phyloP scores from a whole-genome alignment of 2,329 filamentous ascomycete genomes.

The Aspergillus bombycis region DNA sequence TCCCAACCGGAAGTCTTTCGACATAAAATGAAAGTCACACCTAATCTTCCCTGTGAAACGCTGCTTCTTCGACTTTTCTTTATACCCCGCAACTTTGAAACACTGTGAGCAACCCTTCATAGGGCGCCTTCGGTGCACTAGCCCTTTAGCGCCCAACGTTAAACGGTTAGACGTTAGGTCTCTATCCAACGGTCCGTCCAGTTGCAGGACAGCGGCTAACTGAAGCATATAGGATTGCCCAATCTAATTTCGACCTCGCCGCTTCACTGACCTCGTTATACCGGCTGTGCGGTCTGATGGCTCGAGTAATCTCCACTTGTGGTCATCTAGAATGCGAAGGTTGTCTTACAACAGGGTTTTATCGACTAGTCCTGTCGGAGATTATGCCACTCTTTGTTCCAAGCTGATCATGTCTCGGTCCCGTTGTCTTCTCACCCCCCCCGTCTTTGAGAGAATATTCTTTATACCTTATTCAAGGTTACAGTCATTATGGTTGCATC shows the following conservation, averaged over 20 bases:
- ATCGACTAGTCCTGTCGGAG: not conserved
- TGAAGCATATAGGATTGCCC: not conserved
- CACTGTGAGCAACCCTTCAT: not conserved
- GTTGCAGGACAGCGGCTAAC: not conserved
- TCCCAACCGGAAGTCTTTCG: not conserved
- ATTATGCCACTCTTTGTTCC: not conserved
- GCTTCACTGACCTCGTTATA: not conserved
- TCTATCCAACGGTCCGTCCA: not conserved
- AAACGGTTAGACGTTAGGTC: not conserved
- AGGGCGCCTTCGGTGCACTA: not conserved
- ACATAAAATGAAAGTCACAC: not conserved
- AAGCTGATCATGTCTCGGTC: not conserved
- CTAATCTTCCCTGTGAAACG: not conserved
- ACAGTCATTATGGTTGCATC: not conserved
- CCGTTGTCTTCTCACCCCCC: not conserved
- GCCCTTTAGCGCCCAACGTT: constrained; percentile 1
- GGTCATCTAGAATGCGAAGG: not conserved
- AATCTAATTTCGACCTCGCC: not conserved
- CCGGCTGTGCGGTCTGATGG: not conserved
- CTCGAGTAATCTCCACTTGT: not conserved
- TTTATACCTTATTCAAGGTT: not conserved
- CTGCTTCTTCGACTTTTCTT: not conserved
- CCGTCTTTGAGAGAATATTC: not conserved
- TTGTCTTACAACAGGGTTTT: not conserved
- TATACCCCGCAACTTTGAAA: constrained; percentile 2